Percentiles rank a stretch among this genome's conserved stretches.
Evolutionary conservation across 2,329 filamentous ascomycete genomes (phyloP).

Genomic region (Venturia carpophila): DNA sequence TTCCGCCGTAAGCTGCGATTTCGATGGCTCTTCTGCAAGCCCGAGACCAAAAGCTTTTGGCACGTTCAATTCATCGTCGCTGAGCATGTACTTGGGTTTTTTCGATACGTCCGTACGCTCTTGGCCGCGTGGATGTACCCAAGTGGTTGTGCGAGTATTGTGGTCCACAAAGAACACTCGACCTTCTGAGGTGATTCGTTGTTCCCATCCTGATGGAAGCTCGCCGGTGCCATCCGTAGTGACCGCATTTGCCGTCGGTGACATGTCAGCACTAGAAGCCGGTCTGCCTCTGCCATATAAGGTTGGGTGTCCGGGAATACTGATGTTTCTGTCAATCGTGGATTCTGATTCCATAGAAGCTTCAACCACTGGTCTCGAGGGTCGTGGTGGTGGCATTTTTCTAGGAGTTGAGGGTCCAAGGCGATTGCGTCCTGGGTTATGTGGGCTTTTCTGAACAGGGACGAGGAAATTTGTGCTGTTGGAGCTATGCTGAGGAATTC

Average conservation of each 20-base stretch:
- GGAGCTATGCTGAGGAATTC: background rate
- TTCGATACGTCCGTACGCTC: slow-evolving; percentile 62
- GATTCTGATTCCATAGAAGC: background rate
- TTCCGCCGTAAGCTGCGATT: no score
- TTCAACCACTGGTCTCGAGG: background rate
- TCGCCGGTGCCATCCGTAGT: slow-evolving; percentile 93
- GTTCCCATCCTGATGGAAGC: slow-evolving; percentile 92
- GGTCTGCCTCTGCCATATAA: background rate
- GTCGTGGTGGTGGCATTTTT: background rate
- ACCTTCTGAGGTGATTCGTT: slow-evolving; percentile 89
- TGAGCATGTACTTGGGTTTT: background rate
- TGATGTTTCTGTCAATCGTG: background rate
- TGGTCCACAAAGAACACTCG: slow-evolving; percentile 96
- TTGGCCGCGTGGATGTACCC: slow-evolving; percentile 94
- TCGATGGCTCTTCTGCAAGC: background rate
- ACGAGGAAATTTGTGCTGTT: background rate
- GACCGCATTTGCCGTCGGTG: slow-evolving; percentile 90
- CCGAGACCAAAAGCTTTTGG: background rate
- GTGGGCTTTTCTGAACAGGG: no score
- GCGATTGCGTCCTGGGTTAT: background rate
- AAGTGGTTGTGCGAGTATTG: slow-evolving; percentile 95
- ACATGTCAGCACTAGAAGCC: slow-evolving; percentile 49
- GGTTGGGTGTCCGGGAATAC: background rate
- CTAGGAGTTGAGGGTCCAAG: background rate
- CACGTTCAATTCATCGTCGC: background rate